Evolutionary conservation across 108 stramenopile species (phyloP), one percentile per base, ranked within the genome.

Genomic region (Asterionellopsis glacialis): DNA sequence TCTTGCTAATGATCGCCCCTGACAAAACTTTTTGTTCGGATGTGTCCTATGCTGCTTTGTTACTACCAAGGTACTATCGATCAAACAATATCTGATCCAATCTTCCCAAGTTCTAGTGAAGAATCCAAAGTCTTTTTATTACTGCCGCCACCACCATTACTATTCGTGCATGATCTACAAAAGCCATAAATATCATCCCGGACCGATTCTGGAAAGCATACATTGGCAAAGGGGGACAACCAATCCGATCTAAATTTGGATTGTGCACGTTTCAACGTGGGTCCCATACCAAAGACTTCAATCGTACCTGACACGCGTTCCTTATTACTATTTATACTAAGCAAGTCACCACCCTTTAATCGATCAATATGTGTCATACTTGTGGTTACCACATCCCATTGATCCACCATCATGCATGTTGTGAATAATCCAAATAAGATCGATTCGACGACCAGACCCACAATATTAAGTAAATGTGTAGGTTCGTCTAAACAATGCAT

Each of bases 341-440:
- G 45, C 57, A 48, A 16, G 9, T 48, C 21, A 2, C 73, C 80
- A 5, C 90, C 94, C 74, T 96, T 95, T 41, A 95, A 64, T n/a
- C 97, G 85, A 81, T 99, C 98, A 67, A 99, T 99, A 58, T 97
- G 90, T 28, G 98, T 96, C 54, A 92, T 72, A 63, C 96, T 94
- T 19, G 94, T 90, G 27, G 64, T 64, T 2, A 98, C 88, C 15
- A 95, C 93, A 55, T 83, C 81, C 74, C 82, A 87, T 78, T 99
- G 99, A 77, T 99, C 99, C 45, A 77, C 63, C 81, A 98, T 88
- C 99, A 99, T 99, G 68, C 99, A 99, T 27, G 82, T 61, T 19
- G 99, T 99, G 76, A 99, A 99, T 26, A 98, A 58, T 14, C 99
- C 99, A 70, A 99, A 99, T 18, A 99, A 67, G 10, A 92, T 49